phyloP scores from a whole-genome alignment of 116 monocot species.

The Posidonia oceanica region DNA sequence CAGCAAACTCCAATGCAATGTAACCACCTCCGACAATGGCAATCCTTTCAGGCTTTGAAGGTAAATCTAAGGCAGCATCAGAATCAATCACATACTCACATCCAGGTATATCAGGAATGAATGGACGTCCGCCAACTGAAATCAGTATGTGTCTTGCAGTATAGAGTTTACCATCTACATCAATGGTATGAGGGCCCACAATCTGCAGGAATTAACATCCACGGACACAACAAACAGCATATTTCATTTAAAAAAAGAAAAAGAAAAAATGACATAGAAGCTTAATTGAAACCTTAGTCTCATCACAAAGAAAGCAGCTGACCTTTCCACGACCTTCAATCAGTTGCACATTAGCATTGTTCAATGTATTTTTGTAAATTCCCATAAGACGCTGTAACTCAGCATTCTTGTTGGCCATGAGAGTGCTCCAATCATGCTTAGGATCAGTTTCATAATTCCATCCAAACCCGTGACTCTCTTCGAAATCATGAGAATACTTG shows the following conservation, averaged over 20 bases:
- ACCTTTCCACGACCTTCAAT: constrained; percentile 99
- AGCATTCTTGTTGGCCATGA: constrained; percentile 97
- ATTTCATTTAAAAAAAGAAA: not conserved
- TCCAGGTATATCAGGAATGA: constrained; percentile 86
- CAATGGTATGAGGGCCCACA: constrained; percentile 81
- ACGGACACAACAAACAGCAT: not conserved
- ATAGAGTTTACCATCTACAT: constrained; percentile 89
- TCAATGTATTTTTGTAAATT: constrained; percentile 88
- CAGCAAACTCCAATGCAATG: constrained; percentile 96
- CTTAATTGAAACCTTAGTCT: too few relatives aligned
- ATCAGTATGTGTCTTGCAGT: constrained; percentile 84
- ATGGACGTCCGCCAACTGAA: constrained; percentile 86
- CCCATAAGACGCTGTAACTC: constrained; percentile 89
- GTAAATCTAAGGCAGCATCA: constrained; percentile 87
- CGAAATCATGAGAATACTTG: constrained; percentile 93
- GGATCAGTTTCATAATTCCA: constrained; percentile 92
- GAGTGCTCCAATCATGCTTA: constrained; percentile 87
- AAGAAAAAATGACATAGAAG: not conserved
- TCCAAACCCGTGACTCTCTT: constrained; percentile 94
- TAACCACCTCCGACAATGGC: constrained; percentile 98
- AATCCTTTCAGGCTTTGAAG: constrained; percentile 78
- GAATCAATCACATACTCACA: constrained; percentile 92
- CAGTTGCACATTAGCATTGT: constrained; percentile 73
- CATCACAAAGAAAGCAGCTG: constrained; percentile 10
- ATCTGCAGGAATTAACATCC: constrained; percentile 36